Evolutionary conservation across 1,284 basidiomycete species (phyloP), one percentile per base, ranked within the genome.

Genomic region (Papiliotrema nemorosa): DNA sequence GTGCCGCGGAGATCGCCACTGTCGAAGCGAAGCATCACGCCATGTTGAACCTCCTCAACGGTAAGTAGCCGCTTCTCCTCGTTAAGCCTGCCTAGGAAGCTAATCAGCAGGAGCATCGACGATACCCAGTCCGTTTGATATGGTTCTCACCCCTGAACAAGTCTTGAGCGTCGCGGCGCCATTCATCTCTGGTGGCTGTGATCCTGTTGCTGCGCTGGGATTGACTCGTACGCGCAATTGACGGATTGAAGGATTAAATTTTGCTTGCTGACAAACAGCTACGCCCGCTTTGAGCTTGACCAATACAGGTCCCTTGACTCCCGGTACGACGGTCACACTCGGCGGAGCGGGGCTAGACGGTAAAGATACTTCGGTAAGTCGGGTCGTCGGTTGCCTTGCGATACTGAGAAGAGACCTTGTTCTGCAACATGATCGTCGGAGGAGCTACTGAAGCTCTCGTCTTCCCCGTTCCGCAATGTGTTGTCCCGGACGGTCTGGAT

Each of bases 351-450:
- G 85, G 59, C 82, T 81, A 49, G 78, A 81, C 51, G 78, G 77
- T 43, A 71, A 77, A 48, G 72, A 77, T 44, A 57, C 59, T 16
- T 71, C 76, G 40, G 82, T 83, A 63, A 74, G 79, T 61, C 20
- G 26, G 33, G 16, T 46, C 20, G 22, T 2, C 6, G n/a, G 5
- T 18, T 24, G 34, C 14, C 31, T 5, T 10, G 25, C 9, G 6
- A 33, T 35, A 16, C 21, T 35, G 13, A 22, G 4, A 6, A 26
- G 13, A 86, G 84, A 69, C 66, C 48, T 66, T 87, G 29, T 82
- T 78, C 73, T 90, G 88, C 74, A 84, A 89, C 73, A 86, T 89
- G 82, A 74, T 89, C 57, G 62, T 82, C 48, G 87, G 86, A 34
- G 84, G 84, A 33, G 58, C 75, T n/a, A 71, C 82, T 44, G 70